These are phyloP conservation scores for Sclerotinia trifoliorum DNA, from an alignment of 2,329 filamentous ascomycete species.

Conservation along the genomic window DNA sequence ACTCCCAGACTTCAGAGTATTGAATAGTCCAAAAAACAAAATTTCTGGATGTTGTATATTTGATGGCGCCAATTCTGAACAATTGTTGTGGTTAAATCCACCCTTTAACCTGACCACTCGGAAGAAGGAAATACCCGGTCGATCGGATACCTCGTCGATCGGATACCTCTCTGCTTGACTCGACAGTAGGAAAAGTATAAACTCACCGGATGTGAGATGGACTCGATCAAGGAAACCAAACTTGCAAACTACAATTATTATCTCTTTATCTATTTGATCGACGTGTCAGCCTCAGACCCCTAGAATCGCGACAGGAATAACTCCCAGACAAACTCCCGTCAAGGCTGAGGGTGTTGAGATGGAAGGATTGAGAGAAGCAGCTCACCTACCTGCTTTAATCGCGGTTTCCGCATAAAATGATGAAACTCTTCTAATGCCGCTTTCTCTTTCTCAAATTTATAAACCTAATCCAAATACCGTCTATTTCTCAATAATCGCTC, in stretches of 20 bases:
- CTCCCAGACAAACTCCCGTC: neutral
- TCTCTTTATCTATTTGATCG: constrained; percentile 23
- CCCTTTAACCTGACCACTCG: neutral
- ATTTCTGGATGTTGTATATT: neutral
- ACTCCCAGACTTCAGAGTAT: neutral
- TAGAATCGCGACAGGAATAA: neutral
- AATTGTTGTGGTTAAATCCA: constrained; percentile 13
- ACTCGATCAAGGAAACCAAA: neutral
- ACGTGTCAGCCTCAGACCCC: constrained; percentile 3
- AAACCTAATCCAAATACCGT: constrained; percentile 27
- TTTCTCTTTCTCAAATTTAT: constrained; percentile 28
- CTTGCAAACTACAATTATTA: constrained; percentile 23
- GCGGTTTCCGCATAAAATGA: constrained; percentile 28
- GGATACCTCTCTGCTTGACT: constrained; percentile 3
- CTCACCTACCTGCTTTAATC: constrained; percentile 30
- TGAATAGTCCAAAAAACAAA: neutral
- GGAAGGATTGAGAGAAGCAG: constrained; percentile 1
- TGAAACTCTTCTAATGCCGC: constrained; percentile 22
- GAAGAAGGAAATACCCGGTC: constrained; percentile 8
- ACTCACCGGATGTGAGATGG: constrained; percentile 22
- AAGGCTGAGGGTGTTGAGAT: neutral
- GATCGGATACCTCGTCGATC: constrained; percentile 13
- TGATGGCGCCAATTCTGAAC: neutral
- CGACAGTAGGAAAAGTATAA: constrained; percentile 3
- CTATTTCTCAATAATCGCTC: constrained; percentile 27